Conservation (phyloP, 2,329 filamentous ascomycete species). For the Aspergillus sp. region DNA sequence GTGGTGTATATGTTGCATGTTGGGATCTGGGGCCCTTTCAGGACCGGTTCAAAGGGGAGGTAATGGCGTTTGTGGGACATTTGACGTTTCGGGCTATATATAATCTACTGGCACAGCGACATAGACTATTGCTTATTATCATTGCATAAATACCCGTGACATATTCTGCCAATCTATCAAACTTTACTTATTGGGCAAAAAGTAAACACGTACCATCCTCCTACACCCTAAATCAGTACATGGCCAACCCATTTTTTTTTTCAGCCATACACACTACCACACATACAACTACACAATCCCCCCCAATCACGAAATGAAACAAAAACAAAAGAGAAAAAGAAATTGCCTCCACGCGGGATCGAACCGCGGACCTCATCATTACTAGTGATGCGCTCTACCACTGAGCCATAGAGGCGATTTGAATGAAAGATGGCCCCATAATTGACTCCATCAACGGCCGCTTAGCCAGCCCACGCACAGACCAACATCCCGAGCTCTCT, state of each 20-base stretch:
- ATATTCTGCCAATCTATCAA: background rate
- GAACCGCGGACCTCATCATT: background rate
- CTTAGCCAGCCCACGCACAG: slow-evolving; percentile 22
- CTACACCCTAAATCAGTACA: background rate
- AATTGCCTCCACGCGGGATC: background rate
- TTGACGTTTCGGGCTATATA: background rate
- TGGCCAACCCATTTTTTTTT: no score
- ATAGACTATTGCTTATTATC: background rate
- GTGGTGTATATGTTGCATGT: background rate
- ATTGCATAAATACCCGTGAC: background rate
- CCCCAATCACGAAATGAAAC: no score
- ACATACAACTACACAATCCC: background rate
- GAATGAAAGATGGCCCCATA: background rate
- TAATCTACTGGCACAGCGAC: background rate
- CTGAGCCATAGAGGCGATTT: background rate
- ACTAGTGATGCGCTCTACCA: background rate
- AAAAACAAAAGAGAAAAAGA: background rate
- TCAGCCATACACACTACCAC: background rate
- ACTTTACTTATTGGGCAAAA: background rate
- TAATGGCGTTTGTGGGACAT: background rate
- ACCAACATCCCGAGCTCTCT: slow-evolving; percentile 26
- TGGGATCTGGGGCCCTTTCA: background rate
- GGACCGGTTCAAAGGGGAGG: background rate
- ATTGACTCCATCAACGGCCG: background rate
- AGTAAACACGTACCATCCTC: background rate